These are phyloP conservation scores for Fusarium illudens DNA, from an alignment of 2,329 filamentous ascomycete species.

Conservation along the genomic window DNA sequence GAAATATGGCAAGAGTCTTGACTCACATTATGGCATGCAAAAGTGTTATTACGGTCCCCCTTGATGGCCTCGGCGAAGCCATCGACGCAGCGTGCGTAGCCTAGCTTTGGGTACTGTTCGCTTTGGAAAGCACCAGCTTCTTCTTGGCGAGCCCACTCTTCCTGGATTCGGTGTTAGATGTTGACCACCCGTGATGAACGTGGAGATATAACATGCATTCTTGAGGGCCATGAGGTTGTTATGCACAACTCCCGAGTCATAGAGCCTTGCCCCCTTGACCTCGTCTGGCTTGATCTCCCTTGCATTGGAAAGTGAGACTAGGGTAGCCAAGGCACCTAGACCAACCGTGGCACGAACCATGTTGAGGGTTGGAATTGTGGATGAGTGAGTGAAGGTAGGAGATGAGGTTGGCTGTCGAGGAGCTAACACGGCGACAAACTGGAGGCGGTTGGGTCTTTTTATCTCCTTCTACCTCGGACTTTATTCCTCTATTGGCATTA, in stretches of 20 bases:
- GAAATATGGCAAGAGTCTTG: rapidly evolving
- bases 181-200: rapidly evolving
- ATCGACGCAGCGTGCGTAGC: constrained; percentile 51
- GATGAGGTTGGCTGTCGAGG: background rate
- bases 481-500: background rate
- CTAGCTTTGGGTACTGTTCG: constrained; percentile 48
- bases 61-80: constrained; percentile 55
- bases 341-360: constrained; percentile 34
- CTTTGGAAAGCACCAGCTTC: constrained; percentile 48
- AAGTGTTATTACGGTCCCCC: constrained; percentile 58
- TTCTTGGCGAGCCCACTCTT: constrained; percentile 46
- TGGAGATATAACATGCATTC: background rate
- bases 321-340: constrained; percentile 18
- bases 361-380: background rate
- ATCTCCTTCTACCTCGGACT: background rate
- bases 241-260: constrained; percentile 33
- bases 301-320: constrained; percentile 8
- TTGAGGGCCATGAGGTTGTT: constrained; percentile 33
- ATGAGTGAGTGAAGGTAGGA: background rate
- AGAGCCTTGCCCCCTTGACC: constrained; percentile 18
- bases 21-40: constrained; percentile 56
- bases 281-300: constrained; percentile 34
- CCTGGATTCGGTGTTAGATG: constrained; percentile 25
- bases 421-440: rapidly evolving
- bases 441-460: background rate